These are phyloP conservation scores for Dactylonectria macrodidyma DNA, from an alignment of 2,329 filamentous ascomycete species.

Conservation along the genomic window DNA sequence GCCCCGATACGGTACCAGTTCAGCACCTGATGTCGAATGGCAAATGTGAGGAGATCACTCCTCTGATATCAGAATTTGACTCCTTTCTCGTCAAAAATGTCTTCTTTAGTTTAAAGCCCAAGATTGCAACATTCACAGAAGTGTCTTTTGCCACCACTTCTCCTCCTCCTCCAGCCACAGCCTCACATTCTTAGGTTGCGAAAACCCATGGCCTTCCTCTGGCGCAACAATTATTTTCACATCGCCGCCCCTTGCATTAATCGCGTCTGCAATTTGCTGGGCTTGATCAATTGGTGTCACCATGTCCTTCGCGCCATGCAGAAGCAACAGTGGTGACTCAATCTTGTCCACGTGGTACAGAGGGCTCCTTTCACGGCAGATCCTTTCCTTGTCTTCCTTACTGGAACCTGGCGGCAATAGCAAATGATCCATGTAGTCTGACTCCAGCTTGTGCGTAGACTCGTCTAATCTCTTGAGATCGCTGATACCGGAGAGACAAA, in stretches of 20 bases:
- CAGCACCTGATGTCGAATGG: not conserved
- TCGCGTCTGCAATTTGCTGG: slow-evolving; percentile 63
- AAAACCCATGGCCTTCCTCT: slow-evolving; percentile 67
- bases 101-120: not conserved
- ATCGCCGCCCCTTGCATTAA: slow-evolving; percentile 58
- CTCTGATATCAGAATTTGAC: not conserved
- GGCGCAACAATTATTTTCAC: slow-evolving; percentile 64
- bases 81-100: not conserved
- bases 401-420: slow-evolving; percentile 55
- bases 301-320: slow-evolving; percentile 69
- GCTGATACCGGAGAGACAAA: slow-evolving; percentile 66
- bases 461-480: slow-evolving; percentile 62
- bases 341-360: slow-evolving; percentile 64
- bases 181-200: slow-evolving; percentile 56
- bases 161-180: slow-evolving; percentile 61
- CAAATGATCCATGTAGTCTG: slow-evolving; percentile 64
- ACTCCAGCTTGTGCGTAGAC: slow-evolving; percentile 71
- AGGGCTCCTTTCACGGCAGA: slow-evolving; percentile 64
- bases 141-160: slow-evolving; percentile 61
- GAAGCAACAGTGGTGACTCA: slow-evolving; percentile 65
- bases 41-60: not conserved
- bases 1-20: not conserved
- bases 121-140: slow-evolving; percentile 45
- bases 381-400: slow-evolving; percentile 56
- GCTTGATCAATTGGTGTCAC: slow-evolving; percentile 73